These are phyloP conservation scores for Seiridium cupressi DNA, from an alignment of 2,329 filamentous ascomycete genomes.

Conservation along the genomic window DNA sequence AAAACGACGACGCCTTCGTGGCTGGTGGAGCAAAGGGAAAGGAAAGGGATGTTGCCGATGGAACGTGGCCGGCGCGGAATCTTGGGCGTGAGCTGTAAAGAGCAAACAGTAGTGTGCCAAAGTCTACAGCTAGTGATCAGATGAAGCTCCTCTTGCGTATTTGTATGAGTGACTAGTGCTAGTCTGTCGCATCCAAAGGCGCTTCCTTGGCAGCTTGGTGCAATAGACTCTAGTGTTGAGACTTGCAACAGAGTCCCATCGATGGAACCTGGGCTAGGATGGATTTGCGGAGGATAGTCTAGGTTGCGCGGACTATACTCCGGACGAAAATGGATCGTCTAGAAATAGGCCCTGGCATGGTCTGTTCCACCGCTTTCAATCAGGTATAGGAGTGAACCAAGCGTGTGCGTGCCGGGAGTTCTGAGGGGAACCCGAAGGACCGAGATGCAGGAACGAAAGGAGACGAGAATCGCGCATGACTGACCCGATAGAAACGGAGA, in stretches of 20 bases:
- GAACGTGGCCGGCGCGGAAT: no score
- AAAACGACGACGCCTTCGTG: background rate
- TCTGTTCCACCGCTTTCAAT: slow-evolving; percentile 4
- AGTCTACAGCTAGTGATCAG: background rate
- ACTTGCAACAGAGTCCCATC: background rate
- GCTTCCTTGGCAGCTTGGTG: background rate
- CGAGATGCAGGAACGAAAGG: no score
- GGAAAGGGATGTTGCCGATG: background rate
- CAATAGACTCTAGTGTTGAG: background rate
- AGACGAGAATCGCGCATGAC: no score
- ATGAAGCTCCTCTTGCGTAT: background rate
- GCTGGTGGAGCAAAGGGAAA: background rate
- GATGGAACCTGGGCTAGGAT: background rate
- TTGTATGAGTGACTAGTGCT: background rate
- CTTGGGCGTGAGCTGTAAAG: no score
- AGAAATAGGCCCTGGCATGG: background rate
- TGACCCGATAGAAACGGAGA: no score
- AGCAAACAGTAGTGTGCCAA: no score
- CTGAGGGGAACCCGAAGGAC: no score
- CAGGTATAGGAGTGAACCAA: background rate
- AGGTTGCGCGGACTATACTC: background rate
- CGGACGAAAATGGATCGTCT: slow-evolving; percentile 2
- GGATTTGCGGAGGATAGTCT: background rate
- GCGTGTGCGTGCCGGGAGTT: no score
- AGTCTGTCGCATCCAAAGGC: background rate